Conservation (phyloP, 1,139 yeast species). For the Trichomonascaceae sp. region DNA sequence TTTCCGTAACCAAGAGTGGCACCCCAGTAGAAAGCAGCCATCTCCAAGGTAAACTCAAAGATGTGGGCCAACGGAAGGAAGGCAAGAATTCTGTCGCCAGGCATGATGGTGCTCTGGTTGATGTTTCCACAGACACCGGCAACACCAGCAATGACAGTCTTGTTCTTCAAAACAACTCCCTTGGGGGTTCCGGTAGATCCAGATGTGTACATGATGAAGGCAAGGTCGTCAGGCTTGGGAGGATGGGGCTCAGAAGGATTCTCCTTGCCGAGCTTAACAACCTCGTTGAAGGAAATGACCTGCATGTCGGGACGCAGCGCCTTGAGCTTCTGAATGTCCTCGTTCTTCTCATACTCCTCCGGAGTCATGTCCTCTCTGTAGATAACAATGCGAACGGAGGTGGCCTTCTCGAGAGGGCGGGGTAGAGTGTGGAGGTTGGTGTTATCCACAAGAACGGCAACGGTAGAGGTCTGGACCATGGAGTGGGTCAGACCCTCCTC, state of each 20-base stretch:
- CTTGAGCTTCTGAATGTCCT: conserved; percentile 45
- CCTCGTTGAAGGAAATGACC: conserved; percentile 53
- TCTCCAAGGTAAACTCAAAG: conserved; percentile 82
- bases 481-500: conserved; percentile 86
- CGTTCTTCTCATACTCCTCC: conserved; percentile 46
- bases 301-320: conserved; percentile 65
- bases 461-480: conserved; percentile 64
- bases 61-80: conserved; percentile 95
- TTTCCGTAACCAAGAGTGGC: conserved; percentile 79
- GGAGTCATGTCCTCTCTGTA: conserved; percentile 53
- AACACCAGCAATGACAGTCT: conserved; percentile 67
- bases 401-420: conserved; percentile 59
- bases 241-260: conserved; percentile 31
- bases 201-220: conserved; percentile 96
- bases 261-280: conserved; percentile 48
- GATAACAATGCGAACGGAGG: conserved; percentile 50
- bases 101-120: conserved; percentile 36
- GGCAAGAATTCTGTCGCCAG: conserved; percentile 61
- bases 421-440: conserved; percentile 50
- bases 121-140: conserved; percentile 70
- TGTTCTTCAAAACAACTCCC: conserved; percentile 82
- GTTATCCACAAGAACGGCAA: conserved; percentile 74
- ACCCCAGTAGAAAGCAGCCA: conserved; percentile 79
- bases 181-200: conserved; percentile 98
- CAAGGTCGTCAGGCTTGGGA: conserved; percentile 61